These are phyloP conservation scores for Eucalyptus pauciflora DNA, from an alignment of 345 rosid species.

Conservation along the genomic window DNA sequence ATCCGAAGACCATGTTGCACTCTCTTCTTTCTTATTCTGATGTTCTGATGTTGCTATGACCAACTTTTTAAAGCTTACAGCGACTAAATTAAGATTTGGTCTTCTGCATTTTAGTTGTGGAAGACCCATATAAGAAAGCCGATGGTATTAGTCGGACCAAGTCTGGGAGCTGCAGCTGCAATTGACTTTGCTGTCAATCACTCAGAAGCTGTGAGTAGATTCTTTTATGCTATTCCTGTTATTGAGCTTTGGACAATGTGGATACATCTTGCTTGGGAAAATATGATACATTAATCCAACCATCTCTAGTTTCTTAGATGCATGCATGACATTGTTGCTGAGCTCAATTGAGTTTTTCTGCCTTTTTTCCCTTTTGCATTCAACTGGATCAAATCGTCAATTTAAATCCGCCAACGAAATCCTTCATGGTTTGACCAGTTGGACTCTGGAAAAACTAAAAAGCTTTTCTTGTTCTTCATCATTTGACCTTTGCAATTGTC, in stretches of 20 bases:
- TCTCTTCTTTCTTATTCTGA: neutral
- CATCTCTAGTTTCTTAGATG: neutral
- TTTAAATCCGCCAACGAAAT: neutral
- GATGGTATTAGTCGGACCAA: conserved; percentile 83
- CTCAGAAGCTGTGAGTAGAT: conserved; percentile 64
- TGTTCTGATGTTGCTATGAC: neutral
- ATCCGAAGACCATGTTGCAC: neutral
- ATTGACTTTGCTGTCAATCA: conserved; percentile 64
- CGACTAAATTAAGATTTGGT: neutral
- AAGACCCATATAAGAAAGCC: conserved; percentile 72
- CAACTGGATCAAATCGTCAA: neutral
- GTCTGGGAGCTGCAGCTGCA: conserved; percentile 83
- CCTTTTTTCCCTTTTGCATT: neutral
- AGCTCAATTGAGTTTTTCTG: neutral
- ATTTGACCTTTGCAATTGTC: neutral
- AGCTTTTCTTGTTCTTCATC: neutral
- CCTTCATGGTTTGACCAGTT: neutral
- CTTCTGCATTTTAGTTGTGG: conserved; percentile 43
- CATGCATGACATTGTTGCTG: neutral
- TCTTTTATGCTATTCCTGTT: neutral
- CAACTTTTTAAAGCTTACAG: neutral
- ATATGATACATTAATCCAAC: neutral
- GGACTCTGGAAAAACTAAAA: neutral
- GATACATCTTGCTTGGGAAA: neutral
- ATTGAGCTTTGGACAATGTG: neutral